These are phyloP conservation scores for Penicillium sp. DNA, from an alignment of 2,329 filamentous ascomycete species.

Conservation along the genomic window DNA sequence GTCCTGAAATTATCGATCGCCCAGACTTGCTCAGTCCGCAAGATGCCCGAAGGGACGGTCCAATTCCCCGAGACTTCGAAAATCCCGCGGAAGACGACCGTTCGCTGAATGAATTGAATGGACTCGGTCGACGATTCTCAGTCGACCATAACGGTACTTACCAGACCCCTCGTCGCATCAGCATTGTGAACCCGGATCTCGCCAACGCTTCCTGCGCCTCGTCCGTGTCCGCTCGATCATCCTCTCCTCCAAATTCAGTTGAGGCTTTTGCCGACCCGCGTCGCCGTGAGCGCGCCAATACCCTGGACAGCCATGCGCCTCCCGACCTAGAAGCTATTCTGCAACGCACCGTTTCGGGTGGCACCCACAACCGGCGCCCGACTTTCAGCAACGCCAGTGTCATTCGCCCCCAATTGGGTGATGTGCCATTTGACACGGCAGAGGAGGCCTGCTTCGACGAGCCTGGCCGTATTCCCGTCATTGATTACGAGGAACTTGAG, in stretches of 20 bases:
- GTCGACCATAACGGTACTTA: slow-evolving; percentile 43
- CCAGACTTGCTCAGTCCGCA: slow-evolving; percentile 50
- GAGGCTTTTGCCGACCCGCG: slow-evolving; percentile 94
- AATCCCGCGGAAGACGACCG: slow-evolving; percentile 76
- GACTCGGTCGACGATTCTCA: slow-evolving; percentile 40
- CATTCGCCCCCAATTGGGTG: slow-evolving; percentile 51
- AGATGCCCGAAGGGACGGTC: slow-evolving; percentile 47
- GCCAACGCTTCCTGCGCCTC: slow-evolving; percentile 47
- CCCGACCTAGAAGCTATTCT: slow-evolving; percentile 60
- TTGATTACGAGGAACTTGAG: slow-evolving; percentile 91
- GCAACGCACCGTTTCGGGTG: slow-evolving; percentile 69
- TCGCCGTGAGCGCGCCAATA: slow-evolving; percentile 73
- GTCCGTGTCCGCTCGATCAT: slow-evolving; percentile 62
- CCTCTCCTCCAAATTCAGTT: slow-evolving; percentile 92
- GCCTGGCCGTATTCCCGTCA: slow-evolving; percentile 75
- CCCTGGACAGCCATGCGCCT: slow-evolving; percentile 59
- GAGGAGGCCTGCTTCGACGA: slow-evolving; percentile 83
- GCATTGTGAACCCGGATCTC: slow-evolving; percentile 40
- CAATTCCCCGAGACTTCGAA: slow-evolving; percentile 77
- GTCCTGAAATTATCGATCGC: slow-evolving; percentile 51
- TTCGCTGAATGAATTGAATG: slow-evolving; percentile 38
- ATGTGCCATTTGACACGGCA: slow-evolving; percentile 35
- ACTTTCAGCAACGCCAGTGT: slow-evolving; percentile 60
- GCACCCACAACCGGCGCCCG: slow-evolving; percentile 61
- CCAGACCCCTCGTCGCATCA: slow-evolving; percentile 36